These are phyloP conservation scores for Phylloporus scabripes DNA, from an alignment of 768 basidiomycete genomes.

Conservation along the genomic window DNA sequence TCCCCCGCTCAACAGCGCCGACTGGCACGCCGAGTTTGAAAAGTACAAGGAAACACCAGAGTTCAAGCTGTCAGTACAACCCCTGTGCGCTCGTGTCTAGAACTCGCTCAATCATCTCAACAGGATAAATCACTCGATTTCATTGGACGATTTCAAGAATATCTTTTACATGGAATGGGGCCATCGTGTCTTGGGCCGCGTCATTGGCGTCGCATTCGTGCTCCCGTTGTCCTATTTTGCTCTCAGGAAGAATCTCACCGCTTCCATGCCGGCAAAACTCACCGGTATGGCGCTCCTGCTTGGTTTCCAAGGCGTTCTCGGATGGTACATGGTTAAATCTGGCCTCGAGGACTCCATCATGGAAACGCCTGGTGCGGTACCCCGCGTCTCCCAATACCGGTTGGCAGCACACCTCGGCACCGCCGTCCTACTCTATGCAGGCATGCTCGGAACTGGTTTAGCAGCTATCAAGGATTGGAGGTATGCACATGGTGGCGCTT, in stretches of 20 bases:
- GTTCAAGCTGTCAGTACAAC: conserved; percentile 73
- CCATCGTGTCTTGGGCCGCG: conserved; percentile 87
- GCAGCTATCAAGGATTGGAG: conserved; percentile 75
- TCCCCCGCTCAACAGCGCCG: conserved; percentile 68
- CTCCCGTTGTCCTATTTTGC: conserved; percentile 80
- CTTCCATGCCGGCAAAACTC: conserved; percentile 56
- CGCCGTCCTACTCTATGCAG: conserved; percentile 85
- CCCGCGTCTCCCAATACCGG: conserved; percentile 94
- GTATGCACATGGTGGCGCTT: conserved; percentile 50
- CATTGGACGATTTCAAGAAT: conserved; percentile 85
- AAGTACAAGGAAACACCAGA: conserved; percentile 96
- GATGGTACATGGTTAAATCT: conserved; percentile 99
- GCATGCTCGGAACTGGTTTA: conserved; percentile 84
- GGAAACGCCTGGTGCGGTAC: conserved; percentile 76
- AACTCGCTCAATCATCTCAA: not conserved
- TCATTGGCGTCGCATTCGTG: conserved; percentile 80
- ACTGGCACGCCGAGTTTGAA: conserved; percentile 86
- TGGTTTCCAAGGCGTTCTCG: conserved; percentile 86
- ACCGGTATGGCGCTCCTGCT: conserved; percentile 73
- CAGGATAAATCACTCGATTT: conserved; percentile 87
- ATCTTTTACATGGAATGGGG: conserved; percentile 99
- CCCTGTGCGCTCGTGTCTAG: not conserved
- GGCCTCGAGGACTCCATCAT: conserved; percentile 83
- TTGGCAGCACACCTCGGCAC: conserved; percentile 92
- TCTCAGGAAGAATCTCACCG: conserved; percentile 60